Percentiles rank a stretch among this genome's conserved stretches.
phyloP scores from a whole-genome alignment of 2,329 filamentous ascomycete genomes.

The Didymella arachidicola region DNA sequence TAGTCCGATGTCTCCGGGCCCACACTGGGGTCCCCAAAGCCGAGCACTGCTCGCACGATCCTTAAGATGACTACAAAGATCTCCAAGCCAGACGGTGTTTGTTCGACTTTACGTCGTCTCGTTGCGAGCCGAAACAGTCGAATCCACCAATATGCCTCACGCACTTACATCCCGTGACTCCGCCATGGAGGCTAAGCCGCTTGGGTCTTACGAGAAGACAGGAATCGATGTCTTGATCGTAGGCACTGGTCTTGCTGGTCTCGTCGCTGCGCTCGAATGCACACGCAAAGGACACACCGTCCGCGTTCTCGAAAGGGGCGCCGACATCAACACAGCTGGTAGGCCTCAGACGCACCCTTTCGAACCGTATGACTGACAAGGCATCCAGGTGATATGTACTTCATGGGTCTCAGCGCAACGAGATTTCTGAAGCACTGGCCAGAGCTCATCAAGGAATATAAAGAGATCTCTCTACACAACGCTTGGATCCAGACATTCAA shows the following conservation, averaged over 20 bases:
- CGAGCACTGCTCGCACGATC: slow-evolving; percentile 21
- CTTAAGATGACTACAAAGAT: slow-evolving; percentile 27
- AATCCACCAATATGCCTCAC: slow-evolving; percentile 43
- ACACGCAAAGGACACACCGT: slow-evolving; percentile 53
- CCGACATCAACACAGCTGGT: slow-evolving; percentile 62
- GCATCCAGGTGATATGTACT: slow-evolving; percentile 65
- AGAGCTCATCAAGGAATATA: slow-evolving; percentile 60
- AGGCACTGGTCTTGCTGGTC: slow-evolving; percentile 50
- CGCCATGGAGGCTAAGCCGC: slow-evolving; percentile 56
- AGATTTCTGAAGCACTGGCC: slow-evolving; percentile 65
- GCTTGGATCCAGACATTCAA: slow-evolving; percentile 65
- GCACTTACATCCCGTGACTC: slow-evolving; percentile 58
- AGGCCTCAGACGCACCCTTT: slow-evolving; percentile 17
- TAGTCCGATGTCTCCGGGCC: slow-evolving; percentile 31
- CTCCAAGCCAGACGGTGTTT: slow-evolving; percentile 8
- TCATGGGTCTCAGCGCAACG: slow-evolving; percentile 65
- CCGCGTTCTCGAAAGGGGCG: slow-evolving; percentile 54
- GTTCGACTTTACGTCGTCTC: slow-evolving; percentile 18
- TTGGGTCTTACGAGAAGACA: slow-evolving; percentile 60
- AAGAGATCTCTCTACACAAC: slow-evolving; percentile 61
- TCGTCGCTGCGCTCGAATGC: slow-evolving; percentile 51
- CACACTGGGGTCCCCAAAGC: slow-evolving; percentile 33
- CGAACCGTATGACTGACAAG: not conserved
- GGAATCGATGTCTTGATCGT: slow-evolving; percentile 53
- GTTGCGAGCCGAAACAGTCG: slow-evolving; percentile 8